Conservation (phyloP, 768 basidiomycete species). For the Antrodiella citrinella region DNA sequence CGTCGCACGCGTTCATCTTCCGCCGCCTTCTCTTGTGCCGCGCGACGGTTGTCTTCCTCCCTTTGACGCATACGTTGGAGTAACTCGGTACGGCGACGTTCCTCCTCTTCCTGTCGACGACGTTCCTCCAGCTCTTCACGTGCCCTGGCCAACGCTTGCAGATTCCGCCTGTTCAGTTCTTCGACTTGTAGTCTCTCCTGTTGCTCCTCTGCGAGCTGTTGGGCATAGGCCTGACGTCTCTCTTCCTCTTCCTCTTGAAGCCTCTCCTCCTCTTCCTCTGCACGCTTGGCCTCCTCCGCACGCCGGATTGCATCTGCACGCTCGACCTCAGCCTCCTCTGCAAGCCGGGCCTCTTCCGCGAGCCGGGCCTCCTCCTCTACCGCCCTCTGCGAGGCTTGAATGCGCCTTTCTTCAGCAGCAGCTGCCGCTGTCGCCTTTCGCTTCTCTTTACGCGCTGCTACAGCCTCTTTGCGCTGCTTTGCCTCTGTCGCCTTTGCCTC, state of each 20-base stretch:
- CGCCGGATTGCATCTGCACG: too few species aligned
- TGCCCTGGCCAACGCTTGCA: slow-evolving; percentile 8
- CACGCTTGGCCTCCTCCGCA: slow-evolving; percentile 17
- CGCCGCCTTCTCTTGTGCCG: slow-evolving; percentile 29
- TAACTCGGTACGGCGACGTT: slow-evolving; percentile 2
- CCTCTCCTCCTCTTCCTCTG: slow-evolving; percentile 17
- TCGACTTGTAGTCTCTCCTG: not conserved
- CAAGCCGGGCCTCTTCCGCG: slow-evolving; percentile 3
- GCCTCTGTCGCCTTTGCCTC: not conserved
- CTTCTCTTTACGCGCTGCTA: slow-evolving; percentile 8
- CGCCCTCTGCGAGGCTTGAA: too few species aligned
- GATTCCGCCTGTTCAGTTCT: slow-evolving; percentile 1
- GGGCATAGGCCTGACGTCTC: slow-evolving; percentile 6
- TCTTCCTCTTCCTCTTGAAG: slow-evolving; percentile 16
- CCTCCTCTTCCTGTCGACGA: slow-evolving; percentile 21
- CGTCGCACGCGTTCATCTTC: slow-evolving; percentile 10
- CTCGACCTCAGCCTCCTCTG: slow-evolving; percentile 11
- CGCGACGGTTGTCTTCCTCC: slow-evolving; percentile 1
- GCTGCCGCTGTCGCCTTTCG: too few species aligned
- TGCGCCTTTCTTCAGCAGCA: too few species aligned
- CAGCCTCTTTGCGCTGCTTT: slow-evolving; percentile 9
- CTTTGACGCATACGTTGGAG: slow-evolving; percentile 17
- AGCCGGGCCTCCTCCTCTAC: slow-evolving; percentile 4
- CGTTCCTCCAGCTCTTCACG: slow-evolving; percentile 14
- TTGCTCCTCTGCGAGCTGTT: not conserved